A percentile compares a stretch with the other conserved stretches of the same genome.
Evolutionary conservation across 352 stramenopile genomes (phyloP).

Genomic region (Phytophthora quininea): DNA sequence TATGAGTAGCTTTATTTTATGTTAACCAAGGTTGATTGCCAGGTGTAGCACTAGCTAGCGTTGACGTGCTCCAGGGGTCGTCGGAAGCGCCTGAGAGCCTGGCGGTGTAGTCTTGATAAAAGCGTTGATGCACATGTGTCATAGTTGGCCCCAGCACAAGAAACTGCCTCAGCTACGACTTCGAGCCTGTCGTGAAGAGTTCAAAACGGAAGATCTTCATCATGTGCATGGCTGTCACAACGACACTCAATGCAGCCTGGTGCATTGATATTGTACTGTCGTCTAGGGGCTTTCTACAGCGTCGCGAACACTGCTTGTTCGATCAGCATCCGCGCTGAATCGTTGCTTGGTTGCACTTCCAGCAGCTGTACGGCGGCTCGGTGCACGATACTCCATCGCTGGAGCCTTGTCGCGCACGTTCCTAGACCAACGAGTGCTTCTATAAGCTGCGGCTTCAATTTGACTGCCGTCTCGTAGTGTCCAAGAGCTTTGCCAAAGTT

Average conservation of each 20-base stretch:
- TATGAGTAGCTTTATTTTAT: slow-evolving; percentile 26
- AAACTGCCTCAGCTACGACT: no score
- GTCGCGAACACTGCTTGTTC: slow-evolving; percentile 69
- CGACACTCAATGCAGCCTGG: no score
- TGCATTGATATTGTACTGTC: not conserved
- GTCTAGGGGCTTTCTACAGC: slow-evolving; percentile 32
- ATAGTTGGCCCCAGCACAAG: not conserved
- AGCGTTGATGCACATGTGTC: slow-evolving; percentile 25
- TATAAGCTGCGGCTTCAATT: slow-evolving; percentile 73
- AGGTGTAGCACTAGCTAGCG: slow-evolving; percentile 15
- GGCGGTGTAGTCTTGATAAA: slow-evolving; percentile 19
- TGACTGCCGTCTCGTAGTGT: slow-evolving; percentile 66
- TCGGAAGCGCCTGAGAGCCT: slow-evolving; percentile 31
- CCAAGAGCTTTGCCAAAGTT: slow-evolving; percentile 54
- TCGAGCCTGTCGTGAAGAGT: not conserved
- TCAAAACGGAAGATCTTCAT: no score
- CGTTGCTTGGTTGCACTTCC: slow-evolving; percentile 69
- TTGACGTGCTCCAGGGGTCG: slow-evolving; percentile 15
- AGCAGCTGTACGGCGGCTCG: slow-evolving; percentile 57
- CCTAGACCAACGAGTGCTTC: slow-evolving; percentile 77
- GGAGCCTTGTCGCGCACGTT: slow-evolving; percentile 72
- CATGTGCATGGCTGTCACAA: no score
- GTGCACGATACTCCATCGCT: slow-evolving; percentile 68
- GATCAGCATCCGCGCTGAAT: slow-evolving; percentile 61
- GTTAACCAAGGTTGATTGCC: slow-evolving; percentile 34